phyloP scores from a whole-genome alignment of 2,329 filamentous ascomycete species.

The Claviceps monticola region DNA sequence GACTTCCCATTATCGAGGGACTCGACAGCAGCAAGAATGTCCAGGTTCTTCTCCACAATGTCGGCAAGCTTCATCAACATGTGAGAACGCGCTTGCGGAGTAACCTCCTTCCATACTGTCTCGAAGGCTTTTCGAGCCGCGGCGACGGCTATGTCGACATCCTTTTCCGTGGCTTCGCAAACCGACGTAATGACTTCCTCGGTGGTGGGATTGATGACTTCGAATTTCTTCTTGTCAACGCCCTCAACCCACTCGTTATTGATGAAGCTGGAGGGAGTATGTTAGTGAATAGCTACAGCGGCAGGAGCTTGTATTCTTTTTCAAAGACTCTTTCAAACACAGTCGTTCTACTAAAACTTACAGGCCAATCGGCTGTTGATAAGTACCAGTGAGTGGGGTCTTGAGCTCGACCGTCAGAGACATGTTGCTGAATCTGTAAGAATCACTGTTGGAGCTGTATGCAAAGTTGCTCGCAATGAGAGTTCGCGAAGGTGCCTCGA shows the following conservation, averaged over 20 bases:
- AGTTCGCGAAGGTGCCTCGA: no score
- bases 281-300: background rate
- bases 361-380: constrained; percentile 48
- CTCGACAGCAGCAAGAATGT: constrained; percentile 69
- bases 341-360: constrained; percentile 24
- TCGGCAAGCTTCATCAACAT: constrained; percentile 66
- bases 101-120: constrained; percentile 51
- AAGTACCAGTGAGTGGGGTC: constrained; percentile 50
- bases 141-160: constrained; percentile 64
- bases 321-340: background rate
- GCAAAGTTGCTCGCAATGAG: background rate
- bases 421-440: constrained; percentile 19
- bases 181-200: constrained; percentile 78
- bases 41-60: constrained; percentile 62
- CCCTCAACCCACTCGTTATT: constrained; percentile 76
- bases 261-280: constrained; percentile 51
- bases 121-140: constrained; percentile 81
- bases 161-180: constrained; percentile 77
- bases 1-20: constrained; percentile 82
- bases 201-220: constrained; percentile 77
- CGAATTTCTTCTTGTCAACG: constrained; percentile 79
- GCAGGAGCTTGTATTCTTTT: background rate
- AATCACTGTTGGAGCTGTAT: background rate
- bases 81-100: constrained; percentile 57
- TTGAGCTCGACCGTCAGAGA: constrained; percentile 46